phyloP scores from a whole-genome alignment of 352 stramenopile species.

The Globisporangium emineosum region DNA sequence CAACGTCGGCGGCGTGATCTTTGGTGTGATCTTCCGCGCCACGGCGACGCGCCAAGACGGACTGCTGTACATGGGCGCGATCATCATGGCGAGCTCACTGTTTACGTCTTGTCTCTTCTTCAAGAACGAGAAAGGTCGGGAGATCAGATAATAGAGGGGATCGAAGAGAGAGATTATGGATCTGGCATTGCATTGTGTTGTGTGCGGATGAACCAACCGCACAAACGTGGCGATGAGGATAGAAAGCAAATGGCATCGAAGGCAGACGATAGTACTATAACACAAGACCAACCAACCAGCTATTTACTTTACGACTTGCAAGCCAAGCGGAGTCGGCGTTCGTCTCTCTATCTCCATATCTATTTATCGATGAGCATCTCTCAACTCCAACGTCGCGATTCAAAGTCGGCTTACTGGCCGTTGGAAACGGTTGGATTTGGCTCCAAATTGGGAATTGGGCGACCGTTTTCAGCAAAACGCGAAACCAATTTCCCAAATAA shows the following conservation, averaged over 20 bases:
- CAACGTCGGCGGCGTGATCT: slow-evolving; percentile 70
- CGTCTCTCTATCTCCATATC: background rate
- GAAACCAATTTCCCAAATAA: too few relatives aligned
- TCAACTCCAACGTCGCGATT: too few relatives aligned
- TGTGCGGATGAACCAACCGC: too few relatives aligned
- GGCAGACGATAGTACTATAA: background rate
- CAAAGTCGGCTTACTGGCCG: too few relatives aligned
- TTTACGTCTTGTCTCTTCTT: slow-evolving; percentile 43
- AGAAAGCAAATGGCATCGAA: background rate
- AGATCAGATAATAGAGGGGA: slow-evolving; percentile 8
- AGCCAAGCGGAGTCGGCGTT: background rate
- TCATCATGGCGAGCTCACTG: slow-evolving; percentile 51
- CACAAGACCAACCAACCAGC: background rate
- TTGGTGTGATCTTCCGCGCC: slow-evolving; percentile 62
- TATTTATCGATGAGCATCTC: too few relatives aligned
- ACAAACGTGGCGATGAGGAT: background rate
- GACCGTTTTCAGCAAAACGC: too few relatives aligned
- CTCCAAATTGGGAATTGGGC: too few relatives aligned
- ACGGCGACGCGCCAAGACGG: slow-evolving; percentile 28
- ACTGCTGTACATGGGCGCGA: slow-evolving; percentile 54
- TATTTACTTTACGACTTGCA: background rate
- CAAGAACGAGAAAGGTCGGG: slow-evolving; percentile 29
- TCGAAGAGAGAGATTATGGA: background rate
- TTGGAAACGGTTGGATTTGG: too few relatives aligned
- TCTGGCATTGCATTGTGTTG: too few relatives aligned